Evolutionary conservation across 1,284 basidiomycete genomes (phyloP), one percentile per base, ranked within the genome.

Genomic region (Inonotus obliquus): DNA sequence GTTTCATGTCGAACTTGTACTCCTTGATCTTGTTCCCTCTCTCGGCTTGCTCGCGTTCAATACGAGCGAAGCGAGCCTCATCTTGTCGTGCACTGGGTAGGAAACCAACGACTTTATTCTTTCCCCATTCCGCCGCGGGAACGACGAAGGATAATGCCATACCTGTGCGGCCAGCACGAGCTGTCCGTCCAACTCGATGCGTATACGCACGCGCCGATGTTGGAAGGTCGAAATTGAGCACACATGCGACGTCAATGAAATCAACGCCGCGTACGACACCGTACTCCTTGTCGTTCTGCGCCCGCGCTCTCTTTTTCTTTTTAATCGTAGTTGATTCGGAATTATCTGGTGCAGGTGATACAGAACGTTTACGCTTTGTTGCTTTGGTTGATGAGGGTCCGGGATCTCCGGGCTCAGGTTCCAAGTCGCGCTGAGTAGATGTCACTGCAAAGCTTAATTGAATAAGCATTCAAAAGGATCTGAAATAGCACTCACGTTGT

Each of bases 171-270:
- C 97, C 96, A 0, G 96, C 97, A 44, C 97, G 91, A 2, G 96
- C 96, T 0, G 96, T 99, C 23, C 96, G 87, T 5, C 97, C 97
- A 13, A 99, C 91, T 53, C 97, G 91, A 73, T 99, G 97, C 1
- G 92, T 96, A 74, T 99, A 99, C 1, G 94, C 84, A n/a, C 87
- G 88, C 2, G 92, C 82, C 0, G 93, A 90, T 2, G 86, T 81
- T 0, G 97, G 97, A 7, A 99, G 82, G 74, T 99, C 97, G 75
- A 99, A 99, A 78, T 99, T 99, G 76, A 99, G 85, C 7, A 99
- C 97, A 69, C 96, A 98, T 1, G 96, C 89, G 51, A 99, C 97
- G 68, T 97, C 91, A 68, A 98, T 83, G 74, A 99, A 99, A 76
- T 99, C 97, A 65, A 99, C 88, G 1, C 97, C 97, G 48, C 97